A percentile compares a stretch with the other conserved stretches of the same genome.
Evolutionary conservation across 306 rosid species (phyloP).

Genomic region (Sindora glabra): DNA sequence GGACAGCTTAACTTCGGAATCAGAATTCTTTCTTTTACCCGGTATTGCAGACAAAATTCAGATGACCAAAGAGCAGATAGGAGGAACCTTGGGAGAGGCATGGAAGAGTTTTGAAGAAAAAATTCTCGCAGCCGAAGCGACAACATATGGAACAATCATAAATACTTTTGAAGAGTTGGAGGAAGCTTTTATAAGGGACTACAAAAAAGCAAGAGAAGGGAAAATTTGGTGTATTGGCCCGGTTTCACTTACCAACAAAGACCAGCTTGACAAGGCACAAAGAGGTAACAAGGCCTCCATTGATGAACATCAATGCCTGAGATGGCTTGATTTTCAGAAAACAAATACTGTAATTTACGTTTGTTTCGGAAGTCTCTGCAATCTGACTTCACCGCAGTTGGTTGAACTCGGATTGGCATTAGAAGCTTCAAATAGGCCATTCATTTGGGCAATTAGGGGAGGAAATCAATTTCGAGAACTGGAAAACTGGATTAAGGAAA

Average conservation of each 20-base stretch:
- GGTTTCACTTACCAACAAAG: constrained; percentile 24
- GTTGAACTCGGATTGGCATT: constrained; percentile 44
- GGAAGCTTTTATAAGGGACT: constrained; percentile 16
- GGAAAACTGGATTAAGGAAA: constrained; percentile 27
- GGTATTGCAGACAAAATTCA: constrained; percentile 20
- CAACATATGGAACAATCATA: constrained; percentile 22
- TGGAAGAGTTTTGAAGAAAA: not conserved
- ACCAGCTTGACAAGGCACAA: constrained; percentile 16
- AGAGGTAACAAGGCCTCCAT: constrained; percentile 30
- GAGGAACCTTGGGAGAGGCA: not conserved
- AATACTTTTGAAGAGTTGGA: constrained; percentile 43
- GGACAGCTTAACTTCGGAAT: constrained; percentile 2
- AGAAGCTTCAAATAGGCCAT: constrained; percentile 49
- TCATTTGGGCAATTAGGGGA: constrained; percentile 52
- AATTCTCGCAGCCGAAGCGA: not conserved
- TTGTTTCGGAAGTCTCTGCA: constrained; percentile 49
- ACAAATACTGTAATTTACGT: constrained; percentile 32
- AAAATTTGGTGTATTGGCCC: constrained; percentile 51
- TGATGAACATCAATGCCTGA: constrained; percentile 21
- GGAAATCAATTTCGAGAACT: constrained; percentile 19
- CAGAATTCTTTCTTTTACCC: constrained; percentile 15
- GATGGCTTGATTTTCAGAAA: constrained; percentile 47
- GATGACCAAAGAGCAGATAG: constrained; percentile 14
- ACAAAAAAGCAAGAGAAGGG: not conserved
- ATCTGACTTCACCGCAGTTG: constrained; percentile 26